phyloP scores from a whole-genome alignment of 805 yeast species.

The Debaryomyces tyrocola region DNA sequence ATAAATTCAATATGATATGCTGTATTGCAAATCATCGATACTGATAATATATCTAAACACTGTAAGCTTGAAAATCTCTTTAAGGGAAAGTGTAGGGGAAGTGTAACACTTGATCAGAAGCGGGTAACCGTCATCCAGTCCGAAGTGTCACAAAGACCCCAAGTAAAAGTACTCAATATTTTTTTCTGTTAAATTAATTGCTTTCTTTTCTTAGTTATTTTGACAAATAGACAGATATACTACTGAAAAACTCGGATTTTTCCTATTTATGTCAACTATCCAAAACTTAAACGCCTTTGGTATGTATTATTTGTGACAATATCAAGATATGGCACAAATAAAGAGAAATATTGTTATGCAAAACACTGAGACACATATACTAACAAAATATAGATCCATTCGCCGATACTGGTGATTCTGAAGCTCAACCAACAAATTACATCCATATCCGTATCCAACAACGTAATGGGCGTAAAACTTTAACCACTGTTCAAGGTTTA shows the following conservation, averaged over 20 bases:
- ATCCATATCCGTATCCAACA: conserved; percentile 99
- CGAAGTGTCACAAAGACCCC: background rate
- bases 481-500: conserved; percentile 97
- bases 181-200: background rate
- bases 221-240: background rate
- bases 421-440: conserved; percentile 91
- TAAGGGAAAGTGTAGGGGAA: background rate
- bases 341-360: background rate
- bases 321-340: background rate
- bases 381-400: conserved; percentile 67
- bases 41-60: no score
- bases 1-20: no score
- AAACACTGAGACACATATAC: conserved; percentile 3
- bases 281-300: conserved; percentile 83
- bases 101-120: background rate
- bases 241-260: conserved; percentile 10
- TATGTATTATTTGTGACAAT: conserved; percentile 27
- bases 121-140: background rate
- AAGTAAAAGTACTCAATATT: background rate
- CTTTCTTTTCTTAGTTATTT: background rate
- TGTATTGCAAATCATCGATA: no score
- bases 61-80: no score
- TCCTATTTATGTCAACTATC: conserved; percentile 73
- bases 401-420: conserved; percentile 99
- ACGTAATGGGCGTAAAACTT: conserved; percentile 98